Base-by-base conservation (phyloP, 2,329 filamentous ascomycete species). In the Lachnellula occidentalis region DNA sequence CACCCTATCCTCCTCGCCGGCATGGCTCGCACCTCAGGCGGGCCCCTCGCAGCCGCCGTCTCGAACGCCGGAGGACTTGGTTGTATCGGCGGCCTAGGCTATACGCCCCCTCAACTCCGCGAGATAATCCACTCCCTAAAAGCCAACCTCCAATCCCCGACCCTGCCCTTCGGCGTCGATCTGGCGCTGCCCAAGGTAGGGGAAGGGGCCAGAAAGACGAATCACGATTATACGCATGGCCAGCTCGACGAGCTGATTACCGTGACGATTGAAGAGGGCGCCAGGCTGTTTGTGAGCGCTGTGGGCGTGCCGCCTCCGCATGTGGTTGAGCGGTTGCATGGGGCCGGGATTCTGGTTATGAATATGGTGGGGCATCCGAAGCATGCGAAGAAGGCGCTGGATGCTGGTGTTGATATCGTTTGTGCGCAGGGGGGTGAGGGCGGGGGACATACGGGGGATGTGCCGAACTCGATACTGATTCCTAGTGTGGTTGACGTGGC, bases 331-430 rank as follows among this genome's bases (percentile, higher is more conserved):
- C 75, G 83, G 45, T 77, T 97, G 45, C 92, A 97, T 67, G 78
- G 79, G 8, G 86, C 87, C 0, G 88, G 88, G 0, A 88, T 97
- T 41, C 69, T 95, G 56, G 79, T 96, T 36, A 96, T 96, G 91
- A 96, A 96, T 71, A 96, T 96, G 92, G 91, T 96, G 19, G 92
- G 92, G 0, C 88, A 92, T 65, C 92, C 92, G 2, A 90, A 87
- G 69, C 92, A 97, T 70, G 92, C 92, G 1, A 81, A 86, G 69
- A 96, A 96, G 74, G 92, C 92, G 2, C 76, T 97, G 4, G 83
- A 90, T 48, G 81, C 86, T 0, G 92, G 92, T 43, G 90, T 95
- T 9, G 92, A 97, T 72, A 86, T 96, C 60, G 81, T 97, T 5
- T 96, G 91, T 69, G 86, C 92, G 2, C 92, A 97, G 74, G 92